Base-by-base conservation (phyloP, 768 basidiomycete species). In the Trametes elegans region DNA sequence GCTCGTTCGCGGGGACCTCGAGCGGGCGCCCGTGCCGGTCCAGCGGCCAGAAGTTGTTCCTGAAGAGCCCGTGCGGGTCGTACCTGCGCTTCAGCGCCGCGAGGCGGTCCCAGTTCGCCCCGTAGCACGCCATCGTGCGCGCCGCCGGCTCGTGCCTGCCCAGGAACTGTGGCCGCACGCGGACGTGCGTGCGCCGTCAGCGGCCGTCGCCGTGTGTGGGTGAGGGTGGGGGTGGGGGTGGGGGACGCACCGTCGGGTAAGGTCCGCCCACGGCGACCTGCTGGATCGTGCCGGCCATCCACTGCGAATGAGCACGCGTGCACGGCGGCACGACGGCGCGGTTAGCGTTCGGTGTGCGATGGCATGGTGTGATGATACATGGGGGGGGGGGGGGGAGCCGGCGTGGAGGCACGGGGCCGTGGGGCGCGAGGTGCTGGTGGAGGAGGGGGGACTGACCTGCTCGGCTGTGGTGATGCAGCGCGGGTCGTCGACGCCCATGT, bases 401-500 rank as follows among this genome's bases (percentile, higher is more conserved):
- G n/a, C n/a, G n/a, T n/a, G n/a, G n/a, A n/a, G n/a, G n/a, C n/a
- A n/a, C n/a, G n/a, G n/a, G n/a, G n/a, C n/a, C n/a, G n/a, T n/a
- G n/a, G n/a, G n/a, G n/a, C n/a, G n/a, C n/a, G n/a, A n/a, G n/a
- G n/a, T n/a, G n/a, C 13, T 32, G 5, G 34, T 13, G 34, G 31
- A 36, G 10, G 45, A 5, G 19, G 21, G 9, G 10, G 9, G 3
- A 28, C 78, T 62, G 52, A 87, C 88, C 71, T 88, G 86, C 70
- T 94, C 90, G 14, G 92, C 93, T 36, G 90, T 86, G 47, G 77
- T 77, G 40, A 92, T 77, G 59, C 93, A 96, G n/a, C 82, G 76
- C 39, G 85, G 82, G 65, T 96, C 93, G 58, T 88, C 81, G 38
- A 88, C 73, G 27, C 85, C 80, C 73, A 93, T 86, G 57, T 90